Conservation (phyloP, 2,329 filamentous ascomycete species). For the Colletotrichum tofieldiae region DNA sequence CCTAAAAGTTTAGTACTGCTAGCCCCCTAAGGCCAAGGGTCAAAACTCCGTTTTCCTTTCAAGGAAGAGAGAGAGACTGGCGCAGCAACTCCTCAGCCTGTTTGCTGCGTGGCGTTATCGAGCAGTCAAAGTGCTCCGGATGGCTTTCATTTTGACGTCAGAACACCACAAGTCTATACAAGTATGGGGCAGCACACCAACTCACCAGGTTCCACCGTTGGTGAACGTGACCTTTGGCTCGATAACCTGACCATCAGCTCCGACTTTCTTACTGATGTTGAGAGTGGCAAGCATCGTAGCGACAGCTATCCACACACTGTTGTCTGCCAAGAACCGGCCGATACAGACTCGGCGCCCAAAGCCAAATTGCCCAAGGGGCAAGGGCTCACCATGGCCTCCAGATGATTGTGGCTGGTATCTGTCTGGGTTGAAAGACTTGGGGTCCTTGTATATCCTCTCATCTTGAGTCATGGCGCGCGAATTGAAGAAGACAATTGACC, state of each 20-base stretch:
- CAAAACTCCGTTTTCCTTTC: conserved; percentile 17
- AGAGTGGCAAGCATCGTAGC: conserved; percentile 53
- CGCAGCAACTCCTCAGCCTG: conserved; percentile 28
- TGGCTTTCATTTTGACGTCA: conserved; percentile 46
- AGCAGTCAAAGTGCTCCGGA: conserved; percentile 52
- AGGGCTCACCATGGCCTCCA: conserved; percentile 57
- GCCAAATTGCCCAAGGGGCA: conserved; percentile 59
- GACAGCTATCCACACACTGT: conserved; percentile 55
- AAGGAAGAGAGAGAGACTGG: conserved; percentile 21
- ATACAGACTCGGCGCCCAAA: conserved; percentile 54
- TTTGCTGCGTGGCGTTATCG: conserved; percentile 37
- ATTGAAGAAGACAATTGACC: conserved; percentile 59
- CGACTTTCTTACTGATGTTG: conserved; percentile 50
- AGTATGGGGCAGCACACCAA: conserved; percentile 8
- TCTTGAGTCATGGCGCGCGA: conserved; percentile 63
- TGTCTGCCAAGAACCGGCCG: conserved; percentile 53
- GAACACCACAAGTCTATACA: background rate
- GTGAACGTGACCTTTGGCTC: conserved; percentile 41
- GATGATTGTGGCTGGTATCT: conserved; percentile 54
- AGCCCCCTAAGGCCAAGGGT: conserved; percentile 9
- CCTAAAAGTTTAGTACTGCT: conserved; percentile 30
- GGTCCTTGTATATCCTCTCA: conserved; percentile 56
- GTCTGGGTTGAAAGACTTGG: conserved; percentile 63
- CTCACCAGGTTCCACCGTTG: conserved; percentile 42
- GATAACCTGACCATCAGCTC: conserved; percentile 51